phyloP scores from a whole-genome alignment of 305 asterid species.

The Fraxinus latifolia region DNA sequence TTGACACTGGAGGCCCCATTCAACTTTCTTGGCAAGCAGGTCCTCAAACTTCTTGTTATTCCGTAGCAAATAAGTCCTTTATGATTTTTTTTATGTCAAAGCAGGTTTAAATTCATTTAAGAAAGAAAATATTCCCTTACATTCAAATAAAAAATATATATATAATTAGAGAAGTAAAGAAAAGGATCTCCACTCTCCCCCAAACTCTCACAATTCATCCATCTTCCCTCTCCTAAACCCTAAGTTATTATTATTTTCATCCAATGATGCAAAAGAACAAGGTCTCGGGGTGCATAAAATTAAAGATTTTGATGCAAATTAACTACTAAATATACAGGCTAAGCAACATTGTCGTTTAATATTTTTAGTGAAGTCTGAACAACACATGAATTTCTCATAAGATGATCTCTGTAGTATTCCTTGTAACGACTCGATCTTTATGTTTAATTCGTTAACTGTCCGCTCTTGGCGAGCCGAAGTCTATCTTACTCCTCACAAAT shows the following conservation, averaged over 20 bases:
- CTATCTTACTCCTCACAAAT: neutral
- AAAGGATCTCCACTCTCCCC: neutral
- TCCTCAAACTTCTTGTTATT: neutral
- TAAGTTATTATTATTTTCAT: neutral
- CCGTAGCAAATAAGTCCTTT: neutral
- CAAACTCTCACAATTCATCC: neutral
- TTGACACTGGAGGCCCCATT: neutral
- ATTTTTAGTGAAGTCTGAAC: neutral
- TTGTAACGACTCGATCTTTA: neutral
- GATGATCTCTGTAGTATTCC: neutral
- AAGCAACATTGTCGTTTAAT: neutral
- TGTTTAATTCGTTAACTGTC: neutral
- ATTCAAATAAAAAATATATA: neutral
- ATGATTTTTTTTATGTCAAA: neutral
- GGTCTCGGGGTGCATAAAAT: neutral
- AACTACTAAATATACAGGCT: neutral
- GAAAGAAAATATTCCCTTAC: neutral
- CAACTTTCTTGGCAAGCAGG: neutral
- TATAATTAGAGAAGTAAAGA: neutral
- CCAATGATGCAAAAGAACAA: neutral
- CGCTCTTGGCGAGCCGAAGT: neutral
- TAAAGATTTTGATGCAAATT: neutral
- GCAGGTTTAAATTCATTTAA: neutral
- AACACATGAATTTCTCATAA: neutral
- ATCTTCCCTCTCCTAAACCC: neutral